Conservation (phyloP, 352 stramenopile genomes). For the Globisporangium camurandrum region DNA sequence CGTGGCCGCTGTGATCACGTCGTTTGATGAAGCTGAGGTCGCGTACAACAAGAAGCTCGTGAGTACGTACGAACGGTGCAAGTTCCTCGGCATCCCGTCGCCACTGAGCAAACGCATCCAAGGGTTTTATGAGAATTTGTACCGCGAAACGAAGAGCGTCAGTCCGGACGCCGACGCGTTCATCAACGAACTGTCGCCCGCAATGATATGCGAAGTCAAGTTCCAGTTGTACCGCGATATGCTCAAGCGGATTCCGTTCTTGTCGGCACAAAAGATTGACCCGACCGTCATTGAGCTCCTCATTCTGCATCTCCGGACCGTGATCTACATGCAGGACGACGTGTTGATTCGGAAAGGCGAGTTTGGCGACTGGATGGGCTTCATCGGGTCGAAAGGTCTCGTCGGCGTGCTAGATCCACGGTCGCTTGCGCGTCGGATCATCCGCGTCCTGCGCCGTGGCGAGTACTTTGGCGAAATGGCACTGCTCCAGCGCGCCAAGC, state of each 20-base stretch:
- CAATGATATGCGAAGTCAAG: constrained; percentile 68
- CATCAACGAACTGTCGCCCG: constrained; percentile 65
- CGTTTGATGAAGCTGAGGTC: constrained; percentile 57
- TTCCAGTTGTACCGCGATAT: constrained; percentile 75
- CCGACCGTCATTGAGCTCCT: constrained; percentile 71
- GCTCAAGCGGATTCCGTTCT: constrained; percentile 73
- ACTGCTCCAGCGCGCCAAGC: constrained; percentile 51
- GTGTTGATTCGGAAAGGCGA: constrained; percentile 76
- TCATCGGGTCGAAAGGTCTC: constrained; percentile 64
- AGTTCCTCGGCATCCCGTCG: constrained; percentile 55
- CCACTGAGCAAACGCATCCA: constrained; percentile 42
- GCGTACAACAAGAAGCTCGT: constrained; percentile 71
- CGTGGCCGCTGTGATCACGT: constrained; percentile 54
- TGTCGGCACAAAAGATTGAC: constrained; percentile 56
- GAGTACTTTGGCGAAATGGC: constrained; percentile 80
- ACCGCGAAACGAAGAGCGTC: constrained; percentile 59
- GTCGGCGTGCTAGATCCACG: constrained; percentile 61
- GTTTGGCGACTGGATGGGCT: constrained; percentile 78
- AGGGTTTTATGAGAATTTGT: constrained; percentile 64
- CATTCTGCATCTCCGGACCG: constrained; percentile 56
- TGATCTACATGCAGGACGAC: constrained; percentile 81
- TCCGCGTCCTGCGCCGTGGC: constrained; percentile 55
- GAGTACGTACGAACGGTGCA: constrained; percentile 49
- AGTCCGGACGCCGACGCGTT: constrained; percentile 58
- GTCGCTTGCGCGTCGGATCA: constrained; percentile 33